Base-by-base conservation (phyloP, 768 basidiomycete species). In the Artomyces pyxidatus region DNA sequence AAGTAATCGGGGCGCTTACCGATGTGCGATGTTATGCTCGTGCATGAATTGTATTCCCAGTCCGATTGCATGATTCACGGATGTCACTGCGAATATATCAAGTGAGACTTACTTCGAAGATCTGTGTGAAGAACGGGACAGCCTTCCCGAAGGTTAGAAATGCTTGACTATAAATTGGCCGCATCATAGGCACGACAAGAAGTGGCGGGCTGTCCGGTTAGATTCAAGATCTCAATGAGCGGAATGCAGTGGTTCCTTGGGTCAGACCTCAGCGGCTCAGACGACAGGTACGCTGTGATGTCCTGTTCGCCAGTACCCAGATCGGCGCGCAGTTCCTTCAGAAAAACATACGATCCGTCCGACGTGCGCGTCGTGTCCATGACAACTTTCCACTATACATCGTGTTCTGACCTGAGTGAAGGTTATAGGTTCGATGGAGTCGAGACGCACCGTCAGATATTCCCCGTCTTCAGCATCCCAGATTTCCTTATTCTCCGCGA, bases 111-210 rank as follows among this genome's bases (percentile, higher is more conserved):
- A 58, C 62, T 49, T 64, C 55, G 22, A 63, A 44, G 3, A 59
- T 28, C 30, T 63, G 61, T 2, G 49, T 30, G 6, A 62, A 46
- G 38, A 57, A 65, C 12, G 54, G 57, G 3, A 65, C 45, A 6
- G 54, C 54, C 32, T 65, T 61, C 4, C 55, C 63, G n/a, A 55
- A 47, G 5, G 59, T 60, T 22, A 53, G 47, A 35, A 62, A 65
- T 11, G 22, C 48, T 14, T 61, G 61, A 22, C 53, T 44, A 22
- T 61, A 38, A 42, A 50, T 52, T 1, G 37, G 30, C 0, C 58
- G 44, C 4, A 63, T 50, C 17, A 53, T 49, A 14, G 63, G 61
- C 52, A 61, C 53, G 19, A 63, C 49, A 32, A 58, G 42, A 16
- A 49, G 9, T 19, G 45, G 42, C 8, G 53, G 46, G 16, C 40